A percentile compares a stretch with the other conserved stretches of the same genome.
phyloP scores from a whole-genome alignment of 345 rosid species.

The Excoecaria agallocha region DNA sequence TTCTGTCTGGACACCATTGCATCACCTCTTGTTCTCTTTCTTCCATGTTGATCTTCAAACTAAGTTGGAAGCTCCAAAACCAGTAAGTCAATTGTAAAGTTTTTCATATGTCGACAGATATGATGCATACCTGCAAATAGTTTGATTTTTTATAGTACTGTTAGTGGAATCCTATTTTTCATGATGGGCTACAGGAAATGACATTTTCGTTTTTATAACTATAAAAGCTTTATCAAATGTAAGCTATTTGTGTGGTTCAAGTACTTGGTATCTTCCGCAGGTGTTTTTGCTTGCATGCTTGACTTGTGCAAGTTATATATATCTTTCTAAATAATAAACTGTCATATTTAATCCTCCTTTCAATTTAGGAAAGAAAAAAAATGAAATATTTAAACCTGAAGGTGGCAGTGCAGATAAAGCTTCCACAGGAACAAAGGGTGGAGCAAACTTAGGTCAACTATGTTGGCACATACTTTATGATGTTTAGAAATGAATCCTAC shows the following conservation, averaged over 20 bases:
- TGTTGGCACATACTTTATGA: background rate
- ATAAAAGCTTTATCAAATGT: background rate
- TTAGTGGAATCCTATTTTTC: background rate
- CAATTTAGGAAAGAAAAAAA: background rate
- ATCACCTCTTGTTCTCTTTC: constrained; percentile 94
- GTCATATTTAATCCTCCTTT: background rate
- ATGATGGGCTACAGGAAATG: background rate
- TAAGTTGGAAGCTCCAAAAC: constrained; percentile 97
- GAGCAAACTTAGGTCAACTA: background rate
- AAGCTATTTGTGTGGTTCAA: background rate
- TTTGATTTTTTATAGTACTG: background rate
- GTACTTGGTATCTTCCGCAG: background rate
- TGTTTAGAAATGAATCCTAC: background rate
- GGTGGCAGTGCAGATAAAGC: background rate
- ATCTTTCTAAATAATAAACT: background rate
- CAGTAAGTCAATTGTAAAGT: constrained; percentile 45
- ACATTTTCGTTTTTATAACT: too few species aligned
- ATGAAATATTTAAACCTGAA: background rate
- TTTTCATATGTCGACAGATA: background rate
- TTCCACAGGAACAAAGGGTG: background rate
- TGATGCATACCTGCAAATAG: background rate
- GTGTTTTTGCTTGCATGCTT: background rate
- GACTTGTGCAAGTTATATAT: background rate
- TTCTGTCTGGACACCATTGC: constrained; percentile 86
- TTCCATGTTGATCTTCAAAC: constrained; percentile 97